Conservation (phyloP, 2,329 filamentous ascomycete species). For the Botrytis squamosa region DNA sequence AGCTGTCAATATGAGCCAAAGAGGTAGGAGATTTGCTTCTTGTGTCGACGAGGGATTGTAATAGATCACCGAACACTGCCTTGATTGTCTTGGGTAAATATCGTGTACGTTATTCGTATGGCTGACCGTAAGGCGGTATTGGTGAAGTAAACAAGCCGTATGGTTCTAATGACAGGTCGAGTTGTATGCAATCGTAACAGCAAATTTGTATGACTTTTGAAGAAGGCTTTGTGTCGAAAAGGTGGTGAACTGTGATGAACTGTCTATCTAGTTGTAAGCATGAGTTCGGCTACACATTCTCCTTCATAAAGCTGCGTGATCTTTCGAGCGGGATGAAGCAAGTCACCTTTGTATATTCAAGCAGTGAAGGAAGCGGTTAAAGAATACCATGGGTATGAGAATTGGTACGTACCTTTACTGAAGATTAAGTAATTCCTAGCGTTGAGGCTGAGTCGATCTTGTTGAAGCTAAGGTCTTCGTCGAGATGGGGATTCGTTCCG, state of each 20-base stretch:
- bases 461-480: conserved; percentile 12
- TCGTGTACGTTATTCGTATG: background rate
- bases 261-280: background rate
- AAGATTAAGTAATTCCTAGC: background rate
- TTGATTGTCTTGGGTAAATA: background rate
- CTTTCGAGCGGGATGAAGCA: background rate
- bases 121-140: background rate
- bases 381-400: background rate
- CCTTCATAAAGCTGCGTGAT: background rate
- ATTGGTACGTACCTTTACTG: conserved; percentile 3
- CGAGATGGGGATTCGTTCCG: background rate
- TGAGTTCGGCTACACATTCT: background rate
- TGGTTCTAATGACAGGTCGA: background rate
- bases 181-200: background rate
- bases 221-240: background rate
- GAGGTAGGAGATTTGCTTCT: background rate
- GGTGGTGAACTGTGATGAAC: background rate
- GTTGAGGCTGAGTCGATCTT: conserved; percentile 4
- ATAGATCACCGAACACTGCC: background rate
- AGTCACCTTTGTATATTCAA: background rate
- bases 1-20: background rate
- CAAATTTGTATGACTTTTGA: background rate
- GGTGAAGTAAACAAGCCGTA: background rate
- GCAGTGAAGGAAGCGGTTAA: background rate
- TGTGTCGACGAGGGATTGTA: background rate